Conservation (phyloP, 495 filamentous ascomycete genomes). For the Talaromyces adpressus region DNA sequence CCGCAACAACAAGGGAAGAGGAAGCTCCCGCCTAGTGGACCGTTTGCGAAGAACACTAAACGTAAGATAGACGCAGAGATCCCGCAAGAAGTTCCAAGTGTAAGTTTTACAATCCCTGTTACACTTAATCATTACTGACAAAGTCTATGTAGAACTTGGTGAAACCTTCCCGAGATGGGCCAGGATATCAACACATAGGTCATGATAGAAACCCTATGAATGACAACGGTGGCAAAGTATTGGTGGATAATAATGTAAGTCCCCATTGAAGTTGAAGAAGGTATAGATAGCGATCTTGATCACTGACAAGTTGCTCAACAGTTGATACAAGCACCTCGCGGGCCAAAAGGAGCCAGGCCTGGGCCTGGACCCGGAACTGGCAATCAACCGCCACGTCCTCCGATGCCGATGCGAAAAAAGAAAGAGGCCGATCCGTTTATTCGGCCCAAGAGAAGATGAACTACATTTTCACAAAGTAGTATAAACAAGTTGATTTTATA, state of each 20-base stretch:
- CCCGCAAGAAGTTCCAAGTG: slow-evolving; percentile 18
- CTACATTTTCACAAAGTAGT: not conserved
- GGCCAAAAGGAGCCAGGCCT: not conserved
- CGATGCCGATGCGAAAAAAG: slow-evolving; percentile 36
- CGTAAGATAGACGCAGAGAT: slow-evolving; percentile 22
- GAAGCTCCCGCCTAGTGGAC: not conserved
- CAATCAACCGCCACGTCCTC: slow-evolving; percentile 14
- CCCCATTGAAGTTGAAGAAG: not conserved
- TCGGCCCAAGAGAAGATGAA: slow-evolving; percentile 36
- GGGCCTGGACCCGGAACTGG: not conserved
- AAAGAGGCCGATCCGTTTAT: slow-evolving; percentile 48
- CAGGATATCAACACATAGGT: slow-evolving; percentile 11
- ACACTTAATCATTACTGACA: not conserved
- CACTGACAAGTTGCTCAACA: not conserved
- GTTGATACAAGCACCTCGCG: slow-evolving; percentile 7
- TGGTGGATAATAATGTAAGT: slow-evolving; percentile 2
- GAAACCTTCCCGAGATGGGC: slow-evolving; percentile 32
- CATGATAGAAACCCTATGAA: not conserved
- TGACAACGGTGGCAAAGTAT: not conserved
- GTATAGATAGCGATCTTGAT: not conserved
- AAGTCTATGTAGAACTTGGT: slow-evolving; percentile 24
- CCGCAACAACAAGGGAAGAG: slow-evolving; percentile 9
- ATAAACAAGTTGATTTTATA: not conserved
- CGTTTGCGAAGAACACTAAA: slow-evolving; percentile 14
- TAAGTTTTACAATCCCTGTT: slow-evolving; percentile 16